Evolutionary conservation across 352 stramenopile species (phyloP), one percentile per base, ranked within the genome.

Genomic region (Globisporangium cystogenes): DNA sequence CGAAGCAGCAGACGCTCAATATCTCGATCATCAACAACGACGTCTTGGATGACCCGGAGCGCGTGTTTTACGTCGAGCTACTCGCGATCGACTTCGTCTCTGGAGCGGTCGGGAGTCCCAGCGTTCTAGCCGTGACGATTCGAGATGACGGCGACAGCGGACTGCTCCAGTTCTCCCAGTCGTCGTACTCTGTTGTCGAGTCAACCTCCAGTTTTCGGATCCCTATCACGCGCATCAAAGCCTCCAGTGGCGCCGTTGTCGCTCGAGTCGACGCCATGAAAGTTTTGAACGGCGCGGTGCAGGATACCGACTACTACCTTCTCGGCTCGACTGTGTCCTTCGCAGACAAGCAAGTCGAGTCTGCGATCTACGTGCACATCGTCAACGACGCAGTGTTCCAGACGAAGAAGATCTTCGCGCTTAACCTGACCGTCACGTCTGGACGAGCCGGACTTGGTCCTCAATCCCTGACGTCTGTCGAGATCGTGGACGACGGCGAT

Each of bases 401-500:
- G 43, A 47, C 46, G 0, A 52, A 48, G 15, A 87, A 87, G n/a
- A 1, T 54, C 1, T 68, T 87, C 21, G 53, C 59, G 4, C 26
- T 87, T 1, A 53, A 29, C 7, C 33, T 87, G 6, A 48, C 37
- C 10, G 21, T 75, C 1, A 31, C 60, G 0, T 60, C 48, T 15
- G 71, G 76, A 6, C 59, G 61, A 12, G 60, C 71, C 8, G 14
- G 18, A 7, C 18, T 86, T n/a, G 67, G 58, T 3, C 31, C 48
- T 4, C 4, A 39, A 6, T 16, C 33, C 11, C 40, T 53, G 3
- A 53, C 48, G 4, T 27, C 62, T n/a, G 39, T 87, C 15, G 58
- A 78, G 6, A 80, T 87, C 23, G 16, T 67, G 0, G 76, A 87
- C 50, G 76, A 87, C 43, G 69, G 71, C 23, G 76, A 87, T 42